Conservation (phyloP, 306 rosid genomes). For the Malus sieversii region DNA sequence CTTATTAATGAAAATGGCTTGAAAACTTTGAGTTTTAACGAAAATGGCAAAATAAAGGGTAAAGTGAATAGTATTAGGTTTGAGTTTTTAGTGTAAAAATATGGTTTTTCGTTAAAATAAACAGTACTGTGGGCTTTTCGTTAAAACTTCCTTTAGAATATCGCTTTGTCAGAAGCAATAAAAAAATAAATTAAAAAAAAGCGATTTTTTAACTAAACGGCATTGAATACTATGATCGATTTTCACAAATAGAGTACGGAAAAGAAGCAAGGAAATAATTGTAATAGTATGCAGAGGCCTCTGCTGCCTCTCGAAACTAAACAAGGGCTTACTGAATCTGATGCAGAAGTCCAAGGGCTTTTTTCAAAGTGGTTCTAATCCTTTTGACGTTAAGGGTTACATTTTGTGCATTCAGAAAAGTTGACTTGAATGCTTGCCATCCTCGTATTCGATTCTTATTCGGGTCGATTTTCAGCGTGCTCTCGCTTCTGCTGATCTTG, state of each 20-base stretch:
- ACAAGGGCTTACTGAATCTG: constrained; percentile 6
- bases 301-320: neutral
- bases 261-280: neutral
- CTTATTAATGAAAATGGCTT: too few species aligned
- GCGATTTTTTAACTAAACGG: too few species aligned
- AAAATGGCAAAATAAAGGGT: too few species aligned
- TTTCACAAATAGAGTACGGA: neutral
- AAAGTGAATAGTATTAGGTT: too few species aligned
- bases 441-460: constrained; percentile 29
- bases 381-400: constrained; percentile 53
- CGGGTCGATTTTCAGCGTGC: constrained; percentile 55
- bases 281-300: neutral
- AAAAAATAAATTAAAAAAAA: too few species aligned
- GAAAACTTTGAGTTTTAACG: too few species aligned
- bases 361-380: constrained; percentile 57
- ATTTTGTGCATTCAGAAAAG: constrained; percentile 68
- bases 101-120: too few species aligned
- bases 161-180: too few species aligned
- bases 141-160: too few species aligned
- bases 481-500: constrained; percentile 53
- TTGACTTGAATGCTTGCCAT: constrained; percentile 48
- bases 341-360: constrained; percentile 70
- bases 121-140: too few species aligned
- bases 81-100: too few species aligned
- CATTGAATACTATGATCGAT: neutral